Evolutionary conservation across 2,329 filamentous ascomycete genomes (phyloP).

Genomic region (Fusarium veterinarium): DNA sequence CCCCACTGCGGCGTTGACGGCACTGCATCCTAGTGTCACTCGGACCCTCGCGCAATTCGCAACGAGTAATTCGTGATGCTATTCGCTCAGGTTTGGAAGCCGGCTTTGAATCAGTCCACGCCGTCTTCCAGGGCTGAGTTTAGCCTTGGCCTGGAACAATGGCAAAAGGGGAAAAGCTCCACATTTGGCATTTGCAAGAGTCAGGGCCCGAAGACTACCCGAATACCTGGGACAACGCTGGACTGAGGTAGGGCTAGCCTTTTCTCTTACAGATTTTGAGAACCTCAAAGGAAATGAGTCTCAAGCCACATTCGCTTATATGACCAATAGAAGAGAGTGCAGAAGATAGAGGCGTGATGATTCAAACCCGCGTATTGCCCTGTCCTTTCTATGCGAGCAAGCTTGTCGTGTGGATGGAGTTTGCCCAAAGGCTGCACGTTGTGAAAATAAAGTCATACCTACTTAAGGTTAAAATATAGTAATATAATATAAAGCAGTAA

Average conservation of each 20-base stretch:
- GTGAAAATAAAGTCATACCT: not conserved
- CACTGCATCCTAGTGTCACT: not conserved
- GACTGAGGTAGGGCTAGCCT: not conserved
- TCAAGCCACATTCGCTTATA: not conserved
- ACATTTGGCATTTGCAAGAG: not conserved
- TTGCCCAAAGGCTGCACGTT: rapidly evolving
- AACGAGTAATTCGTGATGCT: not conserved
- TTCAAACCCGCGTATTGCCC: too few species aligned
- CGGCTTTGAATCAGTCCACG: not conserved
- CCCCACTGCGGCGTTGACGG: not conserved
- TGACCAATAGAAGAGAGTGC: not conserved
- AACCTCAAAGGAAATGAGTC: not conserved
- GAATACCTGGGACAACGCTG: not conserved
- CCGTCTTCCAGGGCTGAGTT: not conserved
- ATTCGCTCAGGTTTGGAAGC: not conserved
- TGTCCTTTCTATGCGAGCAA: not conserved
- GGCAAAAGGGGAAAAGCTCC: not conserved
- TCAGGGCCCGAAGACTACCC: not conserved
- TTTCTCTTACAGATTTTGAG: not conserved
- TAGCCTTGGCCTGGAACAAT: not conserved
- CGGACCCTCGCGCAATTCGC: not conserved
- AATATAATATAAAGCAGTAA: too few species aligned
- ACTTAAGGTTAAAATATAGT: too few species aligned
- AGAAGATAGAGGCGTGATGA: rapidly evolving
- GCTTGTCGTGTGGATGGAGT: not conserved